Evolutionary conservation across 257 asterid genomes (phyloP).

Genomic region (Solanum pinnatisectum): DNA sequence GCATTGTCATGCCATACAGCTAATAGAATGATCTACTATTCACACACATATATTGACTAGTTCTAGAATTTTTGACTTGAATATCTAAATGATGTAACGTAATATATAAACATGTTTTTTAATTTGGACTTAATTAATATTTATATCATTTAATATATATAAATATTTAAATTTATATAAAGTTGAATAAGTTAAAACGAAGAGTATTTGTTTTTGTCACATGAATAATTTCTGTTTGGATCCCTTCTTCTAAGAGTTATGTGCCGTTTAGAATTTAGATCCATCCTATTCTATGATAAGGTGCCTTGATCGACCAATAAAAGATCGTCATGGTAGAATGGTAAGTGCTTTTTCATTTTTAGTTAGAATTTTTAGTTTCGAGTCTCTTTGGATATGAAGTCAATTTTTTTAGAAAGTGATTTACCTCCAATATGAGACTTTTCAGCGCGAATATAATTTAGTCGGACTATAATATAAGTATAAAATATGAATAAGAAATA

Average conservation of each 20-base stretch:
- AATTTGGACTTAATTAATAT: accelerated
- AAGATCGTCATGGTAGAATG: too few relatives aligned
- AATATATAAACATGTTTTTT: too few relatives aligned
- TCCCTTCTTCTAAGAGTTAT: neutral
- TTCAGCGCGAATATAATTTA: too few relatives aligned
- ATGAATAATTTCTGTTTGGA: neutral
- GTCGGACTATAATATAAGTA: accelerated
- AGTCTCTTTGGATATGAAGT: too few relatives aligned
- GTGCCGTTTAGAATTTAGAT: neutral
- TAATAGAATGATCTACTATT: neutral
- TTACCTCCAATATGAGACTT: too few relatives aligned
- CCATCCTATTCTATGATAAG: neutral
- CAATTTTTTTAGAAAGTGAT: accelerated
- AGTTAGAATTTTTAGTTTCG: too few relatives aligned
- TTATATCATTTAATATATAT: too few relatives aligned
- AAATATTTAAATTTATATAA: too few relatives aligned
- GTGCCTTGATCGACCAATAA: neutral
- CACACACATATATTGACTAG: neutral
- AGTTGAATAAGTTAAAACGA: too few relatives aligned
- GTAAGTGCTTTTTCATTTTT: accelerated
- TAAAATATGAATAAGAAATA: accelerated
- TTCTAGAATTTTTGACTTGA: neutral
- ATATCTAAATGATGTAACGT: too few relatives aligned
- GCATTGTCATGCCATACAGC: neutral
- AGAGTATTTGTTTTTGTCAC: too few relatives aligned